These are phyloP conservation scores for Aspergillus uvarum DNA, from an alignment of 2,329 filamentous ascomycete species.

Conservation along the genomic window DNA sequence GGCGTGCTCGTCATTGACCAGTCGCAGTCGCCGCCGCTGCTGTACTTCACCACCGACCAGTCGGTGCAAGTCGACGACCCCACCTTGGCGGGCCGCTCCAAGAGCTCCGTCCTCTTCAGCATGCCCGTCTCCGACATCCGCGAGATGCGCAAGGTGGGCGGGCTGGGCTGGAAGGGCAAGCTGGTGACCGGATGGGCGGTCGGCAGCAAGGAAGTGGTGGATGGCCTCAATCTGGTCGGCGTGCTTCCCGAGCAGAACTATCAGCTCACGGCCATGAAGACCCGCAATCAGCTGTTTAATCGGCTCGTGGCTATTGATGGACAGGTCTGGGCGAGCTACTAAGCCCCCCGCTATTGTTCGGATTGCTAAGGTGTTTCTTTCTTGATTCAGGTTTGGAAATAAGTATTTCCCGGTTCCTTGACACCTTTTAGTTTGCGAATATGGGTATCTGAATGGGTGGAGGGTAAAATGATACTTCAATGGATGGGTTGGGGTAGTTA, in stretches of 20 bases:
- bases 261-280: constrained; percentile 68
- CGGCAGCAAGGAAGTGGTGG: constrained; percentile 66
- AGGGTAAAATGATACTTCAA: background rate
- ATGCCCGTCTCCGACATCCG: constrained; percentile 68
- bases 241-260: constrained; percentile 52
- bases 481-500: background rate
- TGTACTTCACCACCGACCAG: constrained; percentile 60
- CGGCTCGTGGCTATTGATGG: constrained; percentile 70
- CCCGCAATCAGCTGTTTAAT: constrained; percentile 71
- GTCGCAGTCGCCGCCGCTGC: constrained; percentile 36
- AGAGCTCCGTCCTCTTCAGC: constrained; percentile 63
- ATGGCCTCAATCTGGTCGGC: constrained; percentile 69
- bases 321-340: constrained; percentile 84
- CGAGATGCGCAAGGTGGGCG: constrained; percentile 77
- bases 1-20: constrained; percentile 67
- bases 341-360: constrained; percentile 5
- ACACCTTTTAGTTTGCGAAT: background rate
- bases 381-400: constrained; percentile 25
- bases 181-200: constrained; percentile 78
- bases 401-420: background rate
- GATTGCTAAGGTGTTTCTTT: constrained; percentile 13
- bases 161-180: constrained; percentile 81
- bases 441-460: background rate
- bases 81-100: constrained; percentile 51
- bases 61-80: constrained; percentile 40